A percentile compares a stretch with the other conserved stretches of the same genome.
phyloP scores from a whole-genome alignment of 2,329 filamentous ascomycete genomes.

The Ophiostoma tasmaniense region DNA sequence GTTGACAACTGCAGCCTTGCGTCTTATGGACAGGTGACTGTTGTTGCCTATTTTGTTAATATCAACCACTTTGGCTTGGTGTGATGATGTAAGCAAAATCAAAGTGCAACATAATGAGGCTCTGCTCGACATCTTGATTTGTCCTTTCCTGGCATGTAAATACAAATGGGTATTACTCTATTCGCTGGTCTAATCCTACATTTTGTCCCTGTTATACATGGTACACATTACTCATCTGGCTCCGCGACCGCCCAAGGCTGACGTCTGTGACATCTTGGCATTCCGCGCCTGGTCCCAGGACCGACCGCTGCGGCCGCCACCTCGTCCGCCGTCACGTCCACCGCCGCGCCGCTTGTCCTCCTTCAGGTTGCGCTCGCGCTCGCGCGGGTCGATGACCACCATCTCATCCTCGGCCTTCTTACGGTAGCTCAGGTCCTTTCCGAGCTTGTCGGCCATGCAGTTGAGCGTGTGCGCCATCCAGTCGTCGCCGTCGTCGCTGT shows the following conservation, averaged over 20 bases:
- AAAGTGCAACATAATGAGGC: neutral
- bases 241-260: constrained; percentile 48
- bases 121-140: neutral
- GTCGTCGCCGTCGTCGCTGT: constrained; percentile 54
- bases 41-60: neutral
- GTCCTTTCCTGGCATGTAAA: neutral
- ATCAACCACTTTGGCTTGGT: neutral
- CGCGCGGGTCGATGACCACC: constrained; percentile 84
- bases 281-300: constrained; percentile 53
- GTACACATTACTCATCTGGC: constrained; percentile 30
- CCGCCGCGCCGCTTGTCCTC: constrained; percentile 55
- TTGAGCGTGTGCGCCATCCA: constrained; percentile 84
- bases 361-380: constrained; percentile 66
- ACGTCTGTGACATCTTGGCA: constrained; percentile 45
- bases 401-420: constrained; percentile 85
- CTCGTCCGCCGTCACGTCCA: constrained; percentile 40
- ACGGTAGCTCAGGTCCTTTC: constrained; percentile 86
- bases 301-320: constrained; percentile 33
- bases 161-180: constrained; percentile 15
- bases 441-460: constrained; percentile 81
- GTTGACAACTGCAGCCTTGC: neutral
- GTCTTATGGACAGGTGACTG: neutral
- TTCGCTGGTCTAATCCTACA: neutral
- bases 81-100: neutral
- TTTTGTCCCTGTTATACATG: neutral